Evolutionary conservation across 768 basidiomycete species (phyloP).

Genomic region (Cyclocybe cylindracea): DNA sequence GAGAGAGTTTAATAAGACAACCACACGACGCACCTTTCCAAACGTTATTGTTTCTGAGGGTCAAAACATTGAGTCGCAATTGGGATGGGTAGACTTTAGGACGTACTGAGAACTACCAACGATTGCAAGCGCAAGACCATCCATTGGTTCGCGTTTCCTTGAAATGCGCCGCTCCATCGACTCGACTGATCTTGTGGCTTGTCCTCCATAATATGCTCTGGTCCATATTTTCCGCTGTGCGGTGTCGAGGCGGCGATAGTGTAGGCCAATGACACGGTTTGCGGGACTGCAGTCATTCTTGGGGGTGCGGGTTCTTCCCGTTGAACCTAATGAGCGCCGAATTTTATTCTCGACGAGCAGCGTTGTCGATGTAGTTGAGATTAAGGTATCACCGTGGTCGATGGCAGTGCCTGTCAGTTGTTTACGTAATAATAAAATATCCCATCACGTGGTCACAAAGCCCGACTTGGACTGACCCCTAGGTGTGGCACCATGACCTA

Average conservation of each 20-base stretch:
- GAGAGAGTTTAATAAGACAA: neutral
- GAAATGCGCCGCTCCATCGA: slow-evolving; percentile 74
- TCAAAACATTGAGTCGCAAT: neutral
- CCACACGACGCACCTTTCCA: slow-evolving; percentile 61
- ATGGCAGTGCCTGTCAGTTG: too few relatives aligned
- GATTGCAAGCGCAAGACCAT: slow-evolving; percentile 65
- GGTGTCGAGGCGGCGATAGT: slow-evolving; percentile 63
- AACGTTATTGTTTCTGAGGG: slow-evolving; percentile 69
- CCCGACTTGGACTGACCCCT: too few relatives aligned
- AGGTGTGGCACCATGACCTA: too few relatives aligned
- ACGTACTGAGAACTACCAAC: slow-evolving; percentile 65
- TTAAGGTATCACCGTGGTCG: neutral
- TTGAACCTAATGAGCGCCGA: too few relatives aligned
- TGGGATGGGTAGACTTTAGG: slow-evolving; percentile 17
- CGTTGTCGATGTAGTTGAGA: neutral
- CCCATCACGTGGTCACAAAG: too few relatives aligned
- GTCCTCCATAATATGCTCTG: slow-evolving; percentile 70
- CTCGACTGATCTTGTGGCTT: slow-evolving; percentile 64
- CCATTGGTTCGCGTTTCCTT: slow-evolving; percentile 67
- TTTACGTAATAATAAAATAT: too few relatives aligned
- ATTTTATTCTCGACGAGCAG: neutral
- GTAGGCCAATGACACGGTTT: slow-evolving; percentile 40
- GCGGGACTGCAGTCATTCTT: slow-evolving; percentile 5
- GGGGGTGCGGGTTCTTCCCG: neutral
- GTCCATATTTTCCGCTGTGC: slow-evolving; percentile 68